phyloP scores from a whole-genome alignment of 305 asterid species.

The Fraxinus sp. region DNA sequence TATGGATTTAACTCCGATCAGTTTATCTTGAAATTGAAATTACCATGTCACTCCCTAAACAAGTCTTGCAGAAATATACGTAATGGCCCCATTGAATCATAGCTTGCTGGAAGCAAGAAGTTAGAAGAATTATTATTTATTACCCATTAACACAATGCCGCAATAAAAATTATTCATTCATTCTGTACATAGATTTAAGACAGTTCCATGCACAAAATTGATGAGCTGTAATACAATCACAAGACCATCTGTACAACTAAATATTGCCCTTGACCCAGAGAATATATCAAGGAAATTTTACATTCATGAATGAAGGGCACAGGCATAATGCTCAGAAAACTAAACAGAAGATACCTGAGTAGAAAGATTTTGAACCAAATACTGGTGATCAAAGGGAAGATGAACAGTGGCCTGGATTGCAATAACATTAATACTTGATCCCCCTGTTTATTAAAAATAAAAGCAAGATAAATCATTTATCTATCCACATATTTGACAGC shows the following conservation, averaged over 20 bases:
- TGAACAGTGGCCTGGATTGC: slow-evolving; percentile 86
- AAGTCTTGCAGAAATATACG: background rate
- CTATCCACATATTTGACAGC: background rate
- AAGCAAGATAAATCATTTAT: slow-evolving; percentile 21
- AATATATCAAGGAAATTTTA: background rate
- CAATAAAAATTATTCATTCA: background rate
- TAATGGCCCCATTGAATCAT: background rate
- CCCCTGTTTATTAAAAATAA: slow-evolving; percentile 48
- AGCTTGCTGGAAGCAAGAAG: background rate
- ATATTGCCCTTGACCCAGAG: slow-evolving; percentile 1
- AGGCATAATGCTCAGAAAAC: slow-evolving; percentile 8
- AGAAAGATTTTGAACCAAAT: slow-evolving; percentile 84
- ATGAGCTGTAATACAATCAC: background rate
- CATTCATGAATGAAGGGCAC: background rate
- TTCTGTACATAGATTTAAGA: background rate
- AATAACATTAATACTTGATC: slow-evolving; percentile 59
- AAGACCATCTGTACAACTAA: slow-evolving; percentile 3
- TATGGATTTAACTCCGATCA: background rate
- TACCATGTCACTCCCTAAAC: background rate
- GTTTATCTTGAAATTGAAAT: background rate
- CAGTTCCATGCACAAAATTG: slow-evolving; percentile 5
- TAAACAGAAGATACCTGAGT: slow-evolving; percentile 55
- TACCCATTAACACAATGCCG: background rate
- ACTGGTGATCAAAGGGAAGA: slow-evolving; percentile 73
- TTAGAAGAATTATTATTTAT: background rate